These are phyloP conservation scores for Penicillium bialowiezense DNA, from an alignment of 495 filamentous ascomycete genomes.

Conservation along the genomic window DNA sequence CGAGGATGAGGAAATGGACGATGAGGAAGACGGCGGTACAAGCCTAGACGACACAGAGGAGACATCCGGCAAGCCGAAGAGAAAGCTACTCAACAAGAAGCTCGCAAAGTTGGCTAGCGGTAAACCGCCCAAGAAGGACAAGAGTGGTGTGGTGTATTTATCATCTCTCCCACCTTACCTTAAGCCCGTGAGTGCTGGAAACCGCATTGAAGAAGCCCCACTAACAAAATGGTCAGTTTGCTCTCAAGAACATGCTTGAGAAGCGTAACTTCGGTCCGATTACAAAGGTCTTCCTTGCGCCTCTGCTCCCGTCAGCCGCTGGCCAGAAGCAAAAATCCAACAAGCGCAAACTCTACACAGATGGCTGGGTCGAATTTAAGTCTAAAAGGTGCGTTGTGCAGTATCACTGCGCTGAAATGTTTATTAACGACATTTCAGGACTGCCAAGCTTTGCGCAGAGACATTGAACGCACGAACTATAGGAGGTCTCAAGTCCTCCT, in stretches of 20 bases:
- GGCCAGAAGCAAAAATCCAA: conserved; percentile 67
- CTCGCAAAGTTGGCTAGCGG: conserved; percentile 15
- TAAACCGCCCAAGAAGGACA: conserved; percentile 29
- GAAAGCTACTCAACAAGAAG: conserved; percentile 4
- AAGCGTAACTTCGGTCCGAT: conserved; percentile 67
- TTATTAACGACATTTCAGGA: conserved; percentile 33
- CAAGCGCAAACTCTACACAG: conserved; percentile 81
- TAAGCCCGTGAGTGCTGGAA: conserved; percentile 54
- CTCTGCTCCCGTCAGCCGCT: conserved; percentile 65
- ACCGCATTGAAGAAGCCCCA: neutral
- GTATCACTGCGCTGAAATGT: neutral
- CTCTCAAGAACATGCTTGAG: conserved; percentile 73
- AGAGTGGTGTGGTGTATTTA: conserved; percentile 81
- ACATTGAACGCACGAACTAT: conserved; percentile 78
- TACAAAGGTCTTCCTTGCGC: conserved; percentile 82
- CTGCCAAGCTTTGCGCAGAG: conserved; percentile 82
- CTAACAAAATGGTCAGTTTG: conserved; percentile 27
- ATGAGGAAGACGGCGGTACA: conserved; percentile 13
- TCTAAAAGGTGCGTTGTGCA: conserved; percentile 34
- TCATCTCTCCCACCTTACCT: conserved; percentile 93
- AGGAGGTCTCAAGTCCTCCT: conserved; percentile 67
- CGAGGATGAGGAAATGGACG: neutral
- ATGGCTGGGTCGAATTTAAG: conserved; percentile 93
- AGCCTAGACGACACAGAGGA: conserved; percentile 16
- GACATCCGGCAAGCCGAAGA: conserved; percentile 21